phyloP scores from a whole-genome alignment of 176 grass and related monocot genomes.

The Raddia distichophylla region DNA sequence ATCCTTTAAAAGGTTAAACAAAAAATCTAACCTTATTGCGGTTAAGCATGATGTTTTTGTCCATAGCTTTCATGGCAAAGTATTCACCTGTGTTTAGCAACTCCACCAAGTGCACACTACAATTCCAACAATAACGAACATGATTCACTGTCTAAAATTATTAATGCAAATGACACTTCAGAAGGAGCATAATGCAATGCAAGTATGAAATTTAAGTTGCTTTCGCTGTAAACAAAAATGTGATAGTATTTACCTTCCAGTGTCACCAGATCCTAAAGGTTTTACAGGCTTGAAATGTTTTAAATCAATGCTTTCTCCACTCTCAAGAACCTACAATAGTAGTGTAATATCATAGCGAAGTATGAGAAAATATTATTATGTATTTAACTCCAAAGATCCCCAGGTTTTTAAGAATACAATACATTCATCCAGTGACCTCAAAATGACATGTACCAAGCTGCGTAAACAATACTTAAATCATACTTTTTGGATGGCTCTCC shows the following conservation, averaged over 20 bases:
- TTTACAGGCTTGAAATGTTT: constrained; percentile 91
- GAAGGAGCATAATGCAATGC: neutral
- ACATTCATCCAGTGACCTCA: constrained; percentile 32
- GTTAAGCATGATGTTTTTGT: constrained; percentile 88
- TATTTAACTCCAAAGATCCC: neutral
- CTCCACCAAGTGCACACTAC: constrained; percentile 93
- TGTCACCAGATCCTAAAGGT: constrained; percentile 90
- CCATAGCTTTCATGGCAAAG: constrained; percentile 98
- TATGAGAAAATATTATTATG: constrained; percentile 15
- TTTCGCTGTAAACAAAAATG: constrained; percentile 18
- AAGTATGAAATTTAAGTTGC: neutral
- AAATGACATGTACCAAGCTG: constrained; percentile 16
- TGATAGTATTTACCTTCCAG: constrained; percentile 63
- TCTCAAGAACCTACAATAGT: constrained; percentile 66
- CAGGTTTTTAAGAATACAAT: neutral
- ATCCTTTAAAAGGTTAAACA: constrained; percentile 1
- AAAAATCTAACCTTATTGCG: constrained; percentile 75
- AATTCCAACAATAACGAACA: constrained; percentile 39
- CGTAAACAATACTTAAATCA: constrained; percentile 28
- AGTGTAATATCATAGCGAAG: constrained; percentile 8
- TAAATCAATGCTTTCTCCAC: constrained; percentile 75
- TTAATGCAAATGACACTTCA: constrained; percentile 1
- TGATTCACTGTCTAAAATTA: constrained; percentile 15
- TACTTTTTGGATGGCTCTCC: constrained; percentile 90
- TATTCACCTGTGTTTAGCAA: constrained; percentile 71